Conservation (phyloP, 768 basidiomycete species). For the Boletus edulis region DNA sequence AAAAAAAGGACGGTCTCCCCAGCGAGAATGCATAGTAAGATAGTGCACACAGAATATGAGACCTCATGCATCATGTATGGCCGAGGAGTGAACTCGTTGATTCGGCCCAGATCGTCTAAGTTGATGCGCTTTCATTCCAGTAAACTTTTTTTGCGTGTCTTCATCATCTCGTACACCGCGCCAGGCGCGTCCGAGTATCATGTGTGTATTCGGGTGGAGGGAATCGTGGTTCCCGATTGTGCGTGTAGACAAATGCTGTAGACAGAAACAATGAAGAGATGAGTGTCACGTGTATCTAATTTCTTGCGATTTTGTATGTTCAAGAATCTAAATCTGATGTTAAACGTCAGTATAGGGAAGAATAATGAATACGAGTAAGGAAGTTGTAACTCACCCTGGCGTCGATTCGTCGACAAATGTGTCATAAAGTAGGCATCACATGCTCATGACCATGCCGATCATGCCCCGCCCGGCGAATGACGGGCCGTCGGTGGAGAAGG, state of each 20-base stretch:
- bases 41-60: constrained; percentile 1
- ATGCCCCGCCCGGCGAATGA: background rate
- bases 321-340: background rate
- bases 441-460: background rate
- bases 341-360: background rate
- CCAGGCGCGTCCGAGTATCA: constrained; percentile 8
- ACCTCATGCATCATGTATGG: background rate
- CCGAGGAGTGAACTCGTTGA: background rate
- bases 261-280: background rate
- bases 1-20: constrained; percentile 1
- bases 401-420: constrained; percentile 4
- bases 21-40: constrained; percentile 4
- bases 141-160: background rate
- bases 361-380: constrained; percentile 1
- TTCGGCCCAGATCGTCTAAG: background rate
- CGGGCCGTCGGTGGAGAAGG: background rate
- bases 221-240: background rate
- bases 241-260: background rate
- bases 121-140: background rate
- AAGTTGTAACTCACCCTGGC: background rate
- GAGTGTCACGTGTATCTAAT: background rate
- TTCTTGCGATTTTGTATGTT: background rate
- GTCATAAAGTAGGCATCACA: background rate
- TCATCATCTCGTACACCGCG: constrained; percentile 24
- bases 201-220: background rate